phyloP scores from a whole-genome alignment of 2,329 filamentous ascomycete species.

The Metarhizium guizhouense region DNA sequence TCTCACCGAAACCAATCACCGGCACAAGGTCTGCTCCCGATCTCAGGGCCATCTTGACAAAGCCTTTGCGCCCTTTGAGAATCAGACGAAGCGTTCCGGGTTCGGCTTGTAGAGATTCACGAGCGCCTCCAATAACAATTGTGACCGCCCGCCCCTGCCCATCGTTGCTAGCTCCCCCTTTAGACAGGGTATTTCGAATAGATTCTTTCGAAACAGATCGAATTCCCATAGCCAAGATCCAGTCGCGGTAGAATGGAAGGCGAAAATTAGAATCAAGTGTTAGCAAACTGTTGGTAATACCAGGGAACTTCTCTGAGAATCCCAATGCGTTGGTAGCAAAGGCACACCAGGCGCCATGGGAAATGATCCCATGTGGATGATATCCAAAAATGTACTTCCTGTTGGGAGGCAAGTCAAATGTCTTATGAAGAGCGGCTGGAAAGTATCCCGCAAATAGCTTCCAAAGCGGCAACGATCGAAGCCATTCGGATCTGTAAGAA shows the following conservation, averaged over 20 bases:
- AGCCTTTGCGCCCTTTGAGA: slow-evolving; percentile 77
- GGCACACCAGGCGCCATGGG: slow-evolving; percentile 86
- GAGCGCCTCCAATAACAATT: slow-evolving; percentile 87
- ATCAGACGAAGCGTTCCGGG: slow-evolving; percentile 71
- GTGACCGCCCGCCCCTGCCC: slow-evolving; percentile 95
- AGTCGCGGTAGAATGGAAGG: slow-evolving; percentile 88
- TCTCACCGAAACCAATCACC: slow-evolving; percentile 88
- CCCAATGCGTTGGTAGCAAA: slow-evolving; percentile 87
- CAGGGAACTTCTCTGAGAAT: slow-evolving; percentile 80
- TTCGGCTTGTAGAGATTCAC: slow-evolving; percentile 82
- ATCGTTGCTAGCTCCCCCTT: slow-evolving; percentile 66
- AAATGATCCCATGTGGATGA: slow-evolving; percentile 96
- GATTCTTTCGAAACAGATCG: slow-evolving; percentile 85
- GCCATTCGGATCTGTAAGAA: slow-evolving; percentile 62
- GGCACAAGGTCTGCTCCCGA: slow-evolving; percentile 92
- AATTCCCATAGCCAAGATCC: slow-evolving; percentile 80
- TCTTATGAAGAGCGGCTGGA: slow-evolving; percentile 80
- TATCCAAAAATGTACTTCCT: slow-evolving; percentile 96
- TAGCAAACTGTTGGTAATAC: slow-evolving; percentile 86
- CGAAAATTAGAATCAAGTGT: slow-evolving; percentile 96
- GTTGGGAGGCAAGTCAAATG: slow-evolving; percentile 65
- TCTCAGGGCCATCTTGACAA: slow-evolving; percentile 85
- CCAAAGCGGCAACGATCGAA: slow-evolving; percentile 71
- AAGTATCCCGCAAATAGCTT: slow-evolving; percentile 88
- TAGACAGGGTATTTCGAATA: slow-evolving; percentile 78